These are phyloP conservation scores for Linum trigynum DNA, from an alignment of 345 rosid genomes.

Conservation along the genomic window DNA sequence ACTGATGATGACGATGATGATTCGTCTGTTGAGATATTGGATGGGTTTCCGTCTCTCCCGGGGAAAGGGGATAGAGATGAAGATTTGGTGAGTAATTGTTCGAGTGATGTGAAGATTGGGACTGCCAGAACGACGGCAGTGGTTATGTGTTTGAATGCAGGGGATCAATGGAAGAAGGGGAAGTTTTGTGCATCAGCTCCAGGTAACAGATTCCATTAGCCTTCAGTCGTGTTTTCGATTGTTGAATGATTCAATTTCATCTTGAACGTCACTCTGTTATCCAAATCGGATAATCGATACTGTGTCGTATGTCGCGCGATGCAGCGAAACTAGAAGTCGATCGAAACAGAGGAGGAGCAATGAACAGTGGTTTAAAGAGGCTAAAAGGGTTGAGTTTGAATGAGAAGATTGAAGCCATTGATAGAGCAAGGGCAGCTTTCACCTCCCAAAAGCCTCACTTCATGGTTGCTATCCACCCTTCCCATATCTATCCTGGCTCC, in stretches of 20 bases:
- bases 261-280: too few relatives aligned
- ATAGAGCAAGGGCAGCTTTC: neutral
- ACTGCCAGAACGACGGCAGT: neutral
- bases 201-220: neutral
- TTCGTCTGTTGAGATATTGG: too few relatives aligned
- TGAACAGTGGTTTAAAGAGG: neutral
- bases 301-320: neutral
- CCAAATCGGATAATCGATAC: too few relatives aligned
- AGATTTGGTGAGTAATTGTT: neutral
- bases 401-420: neutral
- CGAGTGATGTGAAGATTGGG: neutral
- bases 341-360: too few relatives aligned
- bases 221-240: too few relatives aligned
- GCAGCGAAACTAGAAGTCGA: neutral
- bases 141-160: neutral
- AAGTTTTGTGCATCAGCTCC: neutral
- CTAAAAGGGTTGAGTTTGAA: neutral
- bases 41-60: neutral
- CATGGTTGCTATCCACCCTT: neutral
- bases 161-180: neutral
- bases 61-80: neutral
- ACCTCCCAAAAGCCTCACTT: neutral
- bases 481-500: neutral
- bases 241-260: too few relatives aligned
- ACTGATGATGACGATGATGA: neutral